These are phyloP conservation scores for Brassica cretica DNA, from an alignment of 345 rosid genomes.

Conservation along the genomic window DNA sequence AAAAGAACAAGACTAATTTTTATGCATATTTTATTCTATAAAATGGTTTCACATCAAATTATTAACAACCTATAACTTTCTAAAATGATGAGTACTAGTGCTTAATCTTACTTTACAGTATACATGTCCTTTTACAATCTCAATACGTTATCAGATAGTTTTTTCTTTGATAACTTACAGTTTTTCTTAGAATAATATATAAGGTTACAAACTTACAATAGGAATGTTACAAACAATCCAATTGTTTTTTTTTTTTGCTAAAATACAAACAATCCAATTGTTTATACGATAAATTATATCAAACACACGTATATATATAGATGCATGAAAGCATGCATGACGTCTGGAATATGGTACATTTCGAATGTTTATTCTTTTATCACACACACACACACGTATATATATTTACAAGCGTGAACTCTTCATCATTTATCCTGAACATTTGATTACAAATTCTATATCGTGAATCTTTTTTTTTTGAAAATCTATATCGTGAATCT, in stretches of 20 bases:
- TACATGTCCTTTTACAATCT: neutral
- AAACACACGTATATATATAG: neutral
- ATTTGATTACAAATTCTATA: constrained; percentile 28
- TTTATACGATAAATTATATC: neutral
- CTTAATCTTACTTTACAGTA: constrained; percentile 20
- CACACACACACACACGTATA: neutral
- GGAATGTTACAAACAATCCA: neutral
- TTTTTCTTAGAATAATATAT: neutral
- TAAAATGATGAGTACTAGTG: constrained; percentile 16
- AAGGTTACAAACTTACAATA: neutral
- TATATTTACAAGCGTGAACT: constrained; percentile 34
- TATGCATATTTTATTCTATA: neutral
- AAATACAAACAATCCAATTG: neutral
- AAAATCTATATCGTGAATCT: constrained; percentile 20
- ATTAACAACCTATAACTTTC: constrained; percentile 19
- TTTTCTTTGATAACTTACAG: neutral
- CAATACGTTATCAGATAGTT: neutral
- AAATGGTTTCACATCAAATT: constrained; percentile 6
- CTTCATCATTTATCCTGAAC: constrained; percentile 30
- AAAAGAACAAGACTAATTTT: neutral
- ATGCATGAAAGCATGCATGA: constrained; percentile 14
- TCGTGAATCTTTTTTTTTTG: constrained; percentile 23
- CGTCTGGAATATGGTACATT: constrained; percentile 10
- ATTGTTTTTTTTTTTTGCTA: too few relatives aligned
- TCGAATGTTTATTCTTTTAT: constrained; percentile 2